Conservation (phyloP, 306 rosid genomes). For the Cercis canadensis region DNA sequence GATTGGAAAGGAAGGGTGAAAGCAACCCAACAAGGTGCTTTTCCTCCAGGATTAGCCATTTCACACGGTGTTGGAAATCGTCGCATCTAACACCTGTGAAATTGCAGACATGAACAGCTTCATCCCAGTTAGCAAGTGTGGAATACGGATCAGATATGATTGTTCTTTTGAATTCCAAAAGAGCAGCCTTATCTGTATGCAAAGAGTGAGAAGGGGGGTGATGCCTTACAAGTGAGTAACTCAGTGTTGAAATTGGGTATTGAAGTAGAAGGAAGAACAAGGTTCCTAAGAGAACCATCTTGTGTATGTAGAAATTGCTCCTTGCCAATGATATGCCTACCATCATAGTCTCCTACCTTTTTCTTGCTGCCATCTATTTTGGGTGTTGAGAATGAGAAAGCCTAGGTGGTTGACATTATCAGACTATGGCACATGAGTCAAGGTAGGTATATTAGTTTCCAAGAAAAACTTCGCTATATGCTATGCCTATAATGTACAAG, state of each 20-base stretch:
- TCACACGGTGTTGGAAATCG: constrained; percentile 51
- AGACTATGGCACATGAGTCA: constrained; percentile 11
- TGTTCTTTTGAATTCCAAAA: constrained; percentile 55
- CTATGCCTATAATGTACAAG: constrained; percentile 33
- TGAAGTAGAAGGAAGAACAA: constrained; percentile 53
- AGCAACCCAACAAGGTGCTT: constrained; percentile 55
- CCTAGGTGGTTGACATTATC: not conserved
- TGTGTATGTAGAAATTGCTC: constrained; percentile 4
- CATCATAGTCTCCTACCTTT: not conserved
- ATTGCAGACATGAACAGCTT: constrained; percentile 54
- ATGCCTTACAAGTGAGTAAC: constrained; percentile 33
- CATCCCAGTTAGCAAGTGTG: constrained; percentile 62
- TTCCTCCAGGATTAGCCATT: constrained; percentile 36
- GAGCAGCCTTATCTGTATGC: constrained; percentile 55
- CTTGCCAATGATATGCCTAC: not conserved
- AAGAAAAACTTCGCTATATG: constrained; percentile 7
- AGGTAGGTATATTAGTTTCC: too few species aligned
- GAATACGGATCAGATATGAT: constrained; percentile 54
- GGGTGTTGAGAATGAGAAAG: constrained; percentile 6
- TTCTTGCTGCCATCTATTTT: constrained; percentile 31
- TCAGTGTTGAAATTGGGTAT: constrained; percentile 36
- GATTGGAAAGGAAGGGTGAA: constrained; percentile 68
- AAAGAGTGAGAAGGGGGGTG: constrained; percentile 51
- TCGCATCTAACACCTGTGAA: constrained; percentile 62
- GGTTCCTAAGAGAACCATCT: constrained; percentile 48